Evolutionary conservation across 2,329 filamentous ascomycete genomes (phyloP), one percentile per base, ranked within the genome.

Genomic region (Fonsecaea multimorphosa): DNA sequence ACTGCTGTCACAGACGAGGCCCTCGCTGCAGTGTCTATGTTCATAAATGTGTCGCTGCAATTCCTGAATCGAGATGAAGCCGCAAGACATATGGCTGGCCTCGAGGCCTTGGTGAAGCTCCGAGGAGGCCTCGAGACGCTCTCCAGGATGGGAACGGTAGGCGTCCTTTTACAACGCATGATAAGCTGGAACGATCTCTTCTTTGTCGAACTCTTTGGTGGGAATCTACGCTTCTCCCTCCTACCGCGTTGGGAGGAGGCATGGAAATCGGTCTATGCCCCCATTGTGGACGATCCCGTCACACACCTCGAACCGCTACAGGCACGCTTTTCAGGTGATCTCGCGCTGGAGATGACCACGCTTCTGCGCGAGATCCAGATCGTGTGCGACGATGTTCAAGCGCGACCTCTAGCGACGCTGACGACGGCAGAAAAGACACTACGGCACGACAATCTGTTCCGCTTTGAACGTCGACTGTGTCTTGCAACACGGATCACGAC

Each of bases 141-240:
- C 24, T 54, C 61, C 14, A 9, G 46, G n/a, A 44, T 64, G 32
- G 61, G 61, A 12, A 27, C 27, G 40, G 46, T 64, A 2, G 61
- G 61, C 1, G 27, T 58, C 9, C 55, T 64, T 14, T 29, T 64
- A 31, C 61, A 64, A 29, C 61, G 61, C 9, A 54, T 64, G 31
- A 64, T 64, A n/a, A 64, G 38, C 44, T 58, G 61, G 55, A 64
- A 58, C 22, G 55, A 58, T 31, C 44, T 64, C 7, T 58, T 64
- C 46, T 64, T 53, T 29, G 61, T 59, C 5, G 61, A 64, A 36
- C 61, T 64, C 16, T 64, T 58, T 34, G 61, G 61, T 2, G 61
- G 55, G 8, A 34, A n/a, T 44, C 32, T 64, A 7, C 61, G 54
- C 19, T 64, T 64, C 55, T 24, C 61, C 19, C 54, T 51, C 8